phyloP scores from a whole-genome alignment of 805 yeast species.

The Wickerhamiella sorbophila region DNA sequence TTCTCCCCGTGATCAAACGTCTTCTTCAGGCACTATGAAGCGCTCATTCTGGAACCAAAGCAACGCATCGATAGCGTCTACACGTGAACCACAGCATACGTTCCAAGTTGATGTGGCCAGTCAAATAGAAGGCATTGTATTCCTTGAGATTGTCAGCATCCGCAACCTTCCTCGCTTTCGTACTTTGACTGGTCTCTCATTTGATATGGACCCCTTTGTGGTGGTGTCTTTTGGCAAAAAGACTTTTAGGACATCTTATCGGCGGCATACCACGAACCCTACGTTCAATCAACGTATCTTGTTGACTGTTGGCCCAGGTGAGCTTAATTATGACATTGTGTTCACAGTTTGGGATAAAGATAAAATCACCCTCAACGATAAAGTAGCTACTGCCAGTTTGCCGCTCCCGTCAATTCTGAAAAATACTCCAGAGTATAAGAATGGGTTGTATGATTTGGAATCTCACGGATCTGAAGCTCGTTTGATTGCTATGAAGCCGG shows the following conservation, averaged over 20 bases:
- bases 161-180: slow-evolving; percentile 65
- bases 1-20: neutral
- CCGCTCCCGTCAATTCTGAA: slow-evolving; percentile 37
- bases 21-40: neutral
- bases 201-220: slow-evolving; percentile 95
- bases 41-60: neutral
- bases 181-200: slow-evolving; percentile 58
- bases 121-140: slow-evolving; percentile 47
- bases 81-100: neutral
- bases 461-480: slow-evolving; percentile 8
- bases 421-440: slow-evolving; percentile 23
- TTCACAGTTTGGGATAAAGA: slow-evolving; percentile 78
- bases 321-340: slow-evolving; percentile 47
- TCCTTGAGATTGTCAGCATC: slow-evolving; percentile 61
- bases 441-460: slow-evolving; percentile 24
- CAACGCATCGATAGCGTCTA: neutral
- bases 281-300: slow-evolving; percentile 66
- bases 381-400: slow-evolving; percentile 53
- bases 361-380: slow-evolving; percentile 66
- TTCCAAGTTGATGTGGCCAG: slow-evolving; percentile 16
- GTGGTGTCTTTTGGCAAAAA: slow-evolving; percentile 81
- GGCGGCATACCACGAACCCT: slow-evolving; percentile 71
- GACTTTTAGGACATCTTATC: slow-evolving; percentile 74
- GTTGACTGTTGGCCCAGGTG: slow-evolving; percentile 59
- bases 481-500: slow-evolving; percentile 9